Evolutionary conservation across 441 rosid species (phyloP), one percentile per base, ranked within the genome.

Genomic region (Francoa sonchifolia): DNA sequence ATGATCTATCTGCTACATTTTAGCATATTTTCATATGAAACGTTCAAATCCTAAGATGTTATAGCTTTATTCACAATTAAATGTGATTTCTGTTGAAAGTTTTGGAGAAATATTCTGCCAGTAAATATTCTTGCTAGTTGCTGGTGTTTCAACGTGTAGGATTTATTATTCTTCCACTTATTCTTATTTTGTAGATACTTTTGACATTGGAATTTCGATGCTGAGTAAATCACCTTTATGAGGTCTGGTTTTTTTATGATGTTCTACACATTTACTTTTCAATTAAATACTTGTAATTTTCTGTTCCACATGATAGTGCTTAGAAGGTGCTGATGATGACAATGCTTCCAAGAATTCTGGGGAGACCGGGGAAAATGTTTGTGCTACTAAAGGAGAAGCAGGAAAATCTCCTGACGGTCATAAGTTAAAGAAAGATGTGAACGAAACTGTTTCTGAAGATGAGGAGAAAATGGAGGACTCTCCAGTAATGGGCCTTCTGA

Each of bases 381-480:
- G 39, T 57, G 42, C 57, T 34, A 47, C 20, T 15, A 64, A 54
- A 55, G 48, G 34, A 54, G 77, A 66, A 25, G 52, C 42, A 50
- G 55, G 50, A 39, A 65, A 68, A 48, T 64, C 54, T 21, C 60
- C 66, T 32, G 69, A 74, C 61, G 73, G 46, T 32, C 40, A 26
- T 18, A 46, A 63, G 48, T 53, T 59, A 35, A 68, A 61, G 55
- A 68, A 55, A 18, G 65, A 65, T 31, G 61, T 29, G 19, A 71
- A 62, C 45, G 79, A 67, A 40, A 39, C 55, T 43, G 29, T 22
- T 44, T 61, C 74, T 19, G 84, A 62, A 52, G 74, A 63, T 40
- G 76, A 55, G 29, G 80, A 66, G 44, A 79, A 72, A 54, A 58
- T 71, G 69, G 81, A 84, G 57, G 85, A 72, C 62, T 89, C 92